These are phyloP conservation scores for Phytophthora pseudosyringae DNA, from an alignment of 352 stramenopile species.

Conservation along the genomic window DNA sequence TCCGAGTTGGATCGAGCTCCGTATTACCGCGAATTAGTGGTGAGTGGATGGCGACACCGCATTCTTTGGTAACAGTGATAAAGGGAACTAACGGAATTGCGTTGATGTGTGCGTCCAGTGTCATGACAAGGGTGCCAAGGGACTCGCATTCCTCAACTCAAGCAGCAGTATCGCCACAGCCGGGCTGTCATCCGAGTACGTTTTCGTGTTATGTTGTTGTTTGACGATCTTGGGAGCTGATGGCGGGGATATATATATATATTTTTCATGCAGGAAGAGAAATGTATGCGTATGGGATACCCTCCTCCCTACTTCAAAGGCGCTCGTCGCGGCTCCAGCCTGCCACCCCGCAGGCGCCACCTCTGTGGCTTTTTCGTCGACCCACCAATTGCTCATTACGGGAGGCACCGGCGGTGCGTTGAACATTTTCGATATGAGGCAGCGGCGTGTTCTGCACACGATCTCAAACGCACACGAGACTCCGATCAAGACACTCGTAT, in stretches of 20 bases:
- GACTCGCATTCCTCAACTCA: slow-evolving; percentile 83
- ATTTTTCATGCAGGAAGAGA: slow-evolving; percentile 56
- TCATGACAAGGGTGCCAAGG: slow-evolving; percentile 86
- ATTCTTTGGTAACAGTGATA: not conserved
- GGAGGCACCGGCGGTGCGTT: slow-evolving; percentile 79
- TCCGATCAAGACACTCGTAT: slow-evolving; percentile 78
- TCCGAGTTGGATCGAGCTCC: slow-evolving; percentile 64
- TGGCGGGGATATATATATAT: not conserved
- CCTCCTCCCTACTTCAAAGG: slow-evolving; percentile 74
- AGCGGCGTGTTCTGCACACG: slow-evolving; percentile 86
- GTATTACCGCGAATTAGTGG: slow-evolving; percentile 76
- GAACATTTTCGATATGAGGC: slow-evolving; percentile 88
- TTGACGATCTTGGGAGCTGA: slow-evolving; percentile 7
- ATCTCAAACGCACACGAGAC: slow-evolving; percentile 87
- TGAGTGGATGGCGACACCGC: slow-evolving; percentile 23
- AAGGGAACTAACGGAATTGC: slow-evolving; percentile 7
- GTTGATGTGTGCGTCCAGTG: slow-evolving; percentile 47
- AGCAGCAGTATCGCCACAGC: slow-evolving; percentile 77
- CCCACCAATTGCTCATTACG: slow-evolving; percentile 85
- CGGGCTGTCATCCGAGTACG: slow-evolving; percentile 78
- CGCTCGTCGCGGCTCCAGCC: slow-evolving; percentile 66
- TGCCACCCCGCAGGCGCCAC: slow-evolving; percentile 83
- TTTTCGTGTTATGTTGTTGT: not conserved
- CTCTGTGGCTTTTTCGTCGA: slow-evolving; percentile 78
- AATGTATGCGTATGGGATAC: slow-evolving; percentile 89